phyloP scores from a whole-genome alignment of 2,329 filamentous ascomycete species.

The Fusarium tupiense region DNA sequence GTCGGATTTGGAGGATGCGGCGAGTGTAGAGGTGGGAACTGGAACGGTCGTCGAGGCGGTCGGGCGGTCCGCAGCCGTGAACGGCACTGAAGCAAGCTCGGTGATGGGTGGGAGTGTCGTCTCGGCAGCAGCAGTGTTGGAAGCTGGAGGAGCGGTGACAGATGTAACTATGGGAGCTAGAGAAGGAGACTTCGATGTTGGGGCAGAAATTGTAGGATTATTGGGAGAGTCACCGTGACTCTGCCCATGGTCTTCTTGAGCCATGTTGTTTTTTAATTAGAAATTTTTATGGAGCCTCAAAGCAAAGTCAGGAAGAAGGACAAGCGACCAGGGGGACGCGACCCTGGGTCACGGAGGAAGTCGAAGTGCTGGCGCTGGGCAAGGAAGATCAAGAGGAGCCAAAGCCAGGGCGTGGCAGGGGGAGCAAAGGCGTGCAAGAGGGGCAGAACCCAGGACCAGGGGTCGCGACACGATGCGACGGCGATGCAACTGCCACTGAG shows the following conservation, averaged over 20 bases:
- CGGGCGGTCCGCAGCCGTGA: conserved; percentile 24
- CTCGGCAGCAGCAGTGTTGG: conserved; percentile 28
- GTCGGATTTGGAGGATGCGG: conserved; percentile 28
- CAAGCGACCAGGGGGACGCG: conserved; percentile 43
- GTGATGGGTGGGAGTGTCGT: conserved; percentile 29
- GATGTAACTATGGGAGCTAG: conserved; percentile 38
- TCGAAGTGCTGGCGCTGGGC: conserved; percentile 38
- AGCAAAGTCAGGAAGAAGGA: conserved; percentile 46
- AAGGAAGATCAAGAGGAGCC: conserved; percentile 42
- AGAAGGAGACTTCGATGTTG: conserved; percentile 40
- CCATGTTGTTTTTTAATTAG: conserved; percentile 50
- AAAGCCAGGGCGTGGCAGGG: conserved; percentile 42
- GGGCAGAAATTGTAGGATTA: conserved; percentile 40
- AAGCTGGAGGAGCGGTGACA: conserved; percentile 34
- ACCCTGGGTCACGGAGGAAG: conserved; percentile 45
- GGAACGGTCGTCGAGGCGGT: conserved; percentile 33
- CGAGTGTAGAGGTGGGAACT: conserved; percentile 24
- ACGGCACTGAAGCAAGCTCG: conserved; percentile 30
- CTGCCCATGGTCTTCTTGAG: conserved; percentile 46
- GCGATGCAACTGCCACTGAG: conserved; percentile 32
- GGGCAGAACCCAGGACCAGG: conserved; percentile 41
- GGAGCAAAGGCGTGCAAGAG: conserved; percentile 36
- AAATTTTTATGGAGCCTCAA: conserved; percentile 51
- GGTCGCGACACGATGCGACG: conserved; percentile 39
- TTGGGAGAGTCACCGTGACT: conserved; percentile 44